These are phyloP conservation scores for Hylodesmum podocarpum DNA, from an alignment of 306 rosid genomes.

Conservation along the genomic window DNA sequence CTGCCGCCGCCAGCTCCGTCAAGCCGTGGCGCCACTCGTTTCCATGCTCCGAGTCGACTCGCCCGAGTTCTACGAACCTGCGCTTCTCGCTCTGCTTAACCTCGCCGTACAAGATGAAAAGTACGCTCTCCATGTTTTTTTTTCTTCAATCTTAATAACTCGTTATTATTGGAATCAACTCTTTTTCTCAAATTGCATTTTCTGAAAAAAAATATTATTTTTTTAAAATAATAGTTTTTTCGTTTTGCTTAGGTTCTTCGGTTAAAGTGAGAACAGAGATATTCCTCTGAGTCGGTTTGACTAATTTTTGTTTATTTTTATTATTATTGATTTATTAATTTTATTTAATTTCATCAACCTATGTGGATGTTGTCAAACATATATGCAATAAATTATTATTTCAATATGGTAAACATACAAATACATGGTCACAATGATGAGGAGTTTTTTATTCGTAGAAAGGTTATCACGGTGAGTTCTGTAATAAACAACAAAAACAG, in stretches of 20 bases:
- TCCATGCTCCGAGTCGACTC: conserved; percentile 63
- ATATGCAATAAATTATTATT: background rate
- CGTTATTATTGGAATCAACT: background rate
- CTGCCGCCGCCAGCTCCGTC: conserved; percentile 74
- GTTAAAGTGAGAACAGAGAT: background rate
- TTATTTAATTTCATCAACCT: background rate
- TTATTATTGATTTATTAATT: no score
- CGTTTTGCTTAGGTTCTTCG: background rate
- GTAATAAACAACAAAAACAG: no score
- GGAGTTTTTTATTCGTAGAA: background rate
- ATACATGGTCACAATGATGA: background rate
- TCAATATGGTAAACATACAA: background rate
- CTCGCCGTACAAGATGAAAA: conserved; percentile 88
- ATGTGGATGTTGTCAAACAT: background rate
- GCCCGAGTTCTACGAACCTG: conserved; percentile 61
- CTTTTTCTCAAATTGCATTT: background rate
- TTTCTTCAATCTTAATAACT: background rate
- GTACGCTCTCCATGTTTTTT: conserved; percentile 38
- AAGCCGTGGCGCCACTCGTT: conserved; percentile 56
- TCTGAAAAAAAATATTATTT: background rate
- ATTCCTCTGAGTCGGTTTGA: background rate
- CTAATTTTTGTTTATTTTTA: background rate
- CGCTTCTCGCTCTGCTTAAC: conserved; percentile 87
- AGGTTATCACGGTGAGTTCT: no score
- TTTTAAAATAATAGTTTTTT: no score